These are phyloP conservation scores for Rosa lucieae DNA, from an alignment of 306 rosid species.

Conservation along the genomic window DNA sequence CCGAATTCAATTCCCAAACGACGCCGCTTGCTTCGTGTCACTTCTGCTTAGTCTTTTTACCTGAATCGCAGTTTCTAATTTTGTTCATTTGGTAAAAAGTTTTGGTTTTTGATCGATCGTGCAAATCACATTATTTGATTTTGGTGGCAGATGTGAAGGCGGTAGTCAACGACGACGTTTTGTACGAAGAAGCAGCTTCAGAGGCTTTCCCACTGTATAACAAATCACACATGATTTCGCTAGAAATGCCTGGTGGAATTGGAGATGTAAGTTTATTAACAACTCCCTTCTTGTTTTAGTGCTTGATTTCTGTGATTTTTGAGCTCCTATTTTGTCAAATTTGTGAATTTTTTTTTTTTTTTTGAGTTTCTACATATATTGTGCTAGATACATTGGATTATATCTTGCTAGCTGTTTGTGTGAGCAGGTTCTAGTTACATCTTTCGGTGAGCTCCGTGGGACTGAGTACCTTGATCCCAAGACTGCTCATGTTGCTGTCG, in stretches of 20 bases:
- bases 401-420: background rate
- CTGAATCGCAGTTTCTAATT: background rate
- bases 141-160: slow-evolving; percentile 72
- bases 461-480: slow-evolving; percentile 84
- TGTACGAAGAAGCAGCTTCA: slow-evolving; percentile 73
- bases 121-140: slow-evolving; percentile 13
- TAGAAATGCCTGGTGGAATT: slow-evolving; percentile 63
- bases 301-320: background rate
- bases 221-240: slow-evolving; percentile 72
- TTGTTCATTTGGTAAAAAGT: background rate
- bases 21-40: background rate
- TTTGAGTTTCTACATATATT: background rate
- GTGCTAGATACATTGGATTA: background rate
- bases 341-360: background rate
- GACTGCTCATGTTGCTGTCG: slow-evolving; percentile 82
- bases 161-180: slow-evolving; percentile 61
- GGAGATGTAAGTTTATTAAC: slow-evolving; percentile 61
- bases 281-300: background rate
- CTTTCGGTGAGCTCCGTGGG: slow-evolving; percentile 65
- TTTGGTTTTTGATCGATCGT: background rate
- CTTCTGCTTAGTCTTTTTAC: background rate
- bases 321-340: background rate
- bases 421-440: slow-evolving; percentile 71
- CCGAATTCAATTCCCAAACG: background rate
- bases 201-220: slow-evolving; percentile 83